These are phyloP conservation scores for Aspergillus awamori DNA, from an alignment of 2,329 filamentous ascomycete genomes.

Conservation along the genomic window DNA sequence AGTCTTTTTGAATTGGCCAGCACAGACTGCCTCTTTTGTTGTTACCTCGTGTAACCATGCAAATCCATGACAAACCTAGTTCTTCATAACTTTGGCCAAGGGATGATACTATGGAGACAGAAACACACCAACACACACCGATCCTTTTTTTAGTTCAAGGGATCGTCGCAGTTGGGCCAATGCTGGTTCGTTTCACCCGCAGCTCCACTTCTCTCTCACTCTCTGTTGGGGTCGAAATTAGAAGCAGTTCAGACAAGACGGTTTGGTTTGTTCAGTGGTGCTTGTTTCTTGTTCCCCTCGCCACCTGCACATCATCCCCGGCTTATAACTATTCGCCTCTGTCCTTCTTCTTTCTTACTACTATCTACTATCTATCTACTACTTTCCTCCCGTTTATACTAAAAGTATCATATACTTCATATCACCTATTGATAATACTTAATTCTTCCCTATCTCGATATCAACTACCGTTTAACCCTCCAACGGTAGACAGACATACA, in stretches of 20 bases:
- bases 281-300: background rate
- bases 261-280: no score
- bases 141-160: background rate
- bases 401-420: background rate
- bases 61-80: no score
- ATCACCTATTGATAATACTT: slow-evolving; percentile 2
- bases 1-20: no score
- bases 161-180: slow-evolving; percentile 1
- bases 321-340: slow-evolving; percentile 14
- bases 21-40: no score
- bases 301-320: slow-evolving; percentile 3
- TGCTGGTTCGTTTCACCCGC: slow-evolving; percentile 9
- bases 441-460: background rate
- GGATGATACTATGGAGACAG: no score
- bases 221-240: slow-evolving; percentile 8
- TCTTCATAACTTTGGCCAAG: no score
- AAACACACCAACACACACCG: no score
- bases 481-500: no score
- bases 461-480: no score
- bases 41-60: no score
- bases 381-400: background rate
- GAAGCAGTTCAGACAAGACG: background rate
- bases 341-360: slow-evolving; percentile 1
- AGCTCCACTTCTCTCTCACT: slow-evolving; percentile 2
- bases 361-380: background rate